Conservation (phyloP, 345 rosid genomes). For the Mallotus nudiflorus region DNA sequence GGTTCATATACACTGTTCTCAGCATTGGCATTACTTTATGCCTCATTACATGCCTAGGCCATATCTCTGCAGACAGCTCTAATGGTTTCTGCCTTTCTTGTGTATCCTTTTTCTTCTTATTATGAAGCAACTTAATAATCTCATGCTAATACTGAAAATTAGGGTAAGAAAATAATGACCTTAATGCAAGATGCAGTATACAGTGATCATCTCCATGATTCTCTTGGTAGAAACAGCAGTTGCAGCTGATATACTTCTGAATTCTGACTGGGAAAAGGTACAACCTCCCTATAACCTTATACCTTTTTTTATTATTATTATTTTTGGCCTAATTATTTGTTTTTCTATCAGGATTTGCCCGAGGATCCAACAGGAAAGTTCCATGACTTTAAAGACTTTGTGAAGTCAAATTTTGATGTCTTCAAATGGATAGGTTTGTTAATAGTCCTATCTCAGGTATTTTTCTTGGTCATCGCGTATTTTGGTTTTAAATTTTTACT, state of each 20-base stretch:
- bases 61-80: conserved; percentile 47
- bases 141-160: not conserved
- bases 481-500: not conserved
- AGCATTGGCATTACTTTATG: conserved; percentile 42
- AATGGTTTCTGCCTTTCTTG: conserved; percentile 50
- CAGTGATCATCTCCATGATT: conserved; percentile 37
- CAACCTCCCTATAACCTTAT: not conserved
- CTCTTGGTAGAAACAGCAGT: conserved; percentile 40
- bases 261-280: conserved; percentile 60
- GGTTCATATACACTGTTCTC: conserved; percentile 52
- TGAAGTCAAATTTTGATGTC: conserved; percentile 43
- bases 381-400: conserved; percentile 46
- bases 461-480: not conserved
- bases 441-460: conserved; percentile 46
- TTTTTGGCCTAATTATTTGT: not conserved
- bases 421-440: conserved; percentile 46
- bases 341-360: conserved; percentile 48
- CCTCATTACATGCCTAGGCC: conserved; percentile 51
- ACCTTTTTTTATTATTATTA: not conserved
- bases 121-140: not conserved
- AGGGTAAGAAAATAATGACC: not conserved
- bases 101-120: conserved; percentile 46
- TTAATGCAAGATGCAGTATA: conserved; percentile 33
- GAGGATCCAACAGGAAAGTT: conserved; percentile 60
- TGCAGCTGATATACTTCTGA: conserved; percentile 48